A percentile compares a stretch with the other conserved stretches of the same genome.
Conservation (phyloP, 2,329 filamentous ascomycete genomes). For the Ascochyta lentis region DNA sequence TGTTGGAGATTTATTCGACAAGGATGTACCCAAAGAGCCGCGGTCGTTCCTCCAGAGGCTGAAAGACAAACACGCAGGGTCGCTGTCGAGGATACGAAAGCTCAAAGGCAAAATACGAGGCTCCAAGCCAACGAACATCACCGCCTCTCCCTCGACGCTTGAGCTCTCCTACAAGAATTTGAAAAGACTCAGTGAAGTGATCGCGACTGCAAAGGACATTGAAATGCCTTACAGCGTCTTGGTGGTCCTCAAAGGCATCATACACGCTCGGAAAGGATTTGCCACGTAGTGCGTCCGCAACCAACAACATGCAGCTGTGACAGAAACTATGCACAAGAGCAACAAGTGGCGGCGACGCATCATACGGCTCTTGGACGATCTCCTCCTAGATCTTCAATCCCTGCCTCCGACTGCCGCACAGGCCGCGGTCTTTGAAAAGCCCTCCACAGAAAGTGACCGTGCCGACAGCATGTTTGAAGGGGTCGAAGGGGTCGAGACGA, state of each 20-base stretch:
- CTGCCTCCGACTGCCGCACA: constrained; percentile 6
- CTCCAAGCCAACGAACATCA: neutral
- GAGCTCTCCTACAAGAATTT: constrained; percentile 8
- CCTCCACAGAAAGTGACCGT: neutral
- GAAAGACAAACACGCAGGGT: neutral
- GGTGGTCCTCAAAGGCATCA: constrained; percentile 18
- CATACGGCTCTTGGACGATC: constrained; percentile 9
- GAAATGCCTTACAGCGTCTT: constrained; percentile 13
- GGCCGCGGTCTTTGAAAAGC: neutral
- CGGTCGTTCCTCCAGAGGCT: constrained; percentile 1
- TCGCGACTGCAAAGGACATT: neutral
- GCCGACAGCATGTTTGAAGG: constrained; percentile 3
- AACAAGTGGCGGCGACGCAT: constrained; percentile 20
- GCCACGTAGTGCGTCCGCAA: constrained; percentile 19
- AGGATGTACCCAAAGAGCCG: neutral
- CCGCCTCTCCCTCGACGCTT: neutral
- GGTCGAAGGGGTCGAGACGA: neutral
- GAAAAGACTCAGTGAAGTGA: constrained; percentile 3
- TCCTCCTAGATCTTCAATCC: constrained; percentile 5
- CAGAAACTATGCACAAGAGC: neutral
- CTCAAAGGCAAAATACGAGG: neutral
- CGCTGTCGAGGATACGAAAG: neutral
- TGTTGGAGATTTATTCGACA: constrained; percentile 11
- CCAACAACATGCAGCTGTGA: neutral
- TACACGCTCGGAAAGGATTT: constrained; percentile 20